Base-by-base conservation (phyloP, 176 grass and related monocot genomes). In the Carex pumila region DNA sequence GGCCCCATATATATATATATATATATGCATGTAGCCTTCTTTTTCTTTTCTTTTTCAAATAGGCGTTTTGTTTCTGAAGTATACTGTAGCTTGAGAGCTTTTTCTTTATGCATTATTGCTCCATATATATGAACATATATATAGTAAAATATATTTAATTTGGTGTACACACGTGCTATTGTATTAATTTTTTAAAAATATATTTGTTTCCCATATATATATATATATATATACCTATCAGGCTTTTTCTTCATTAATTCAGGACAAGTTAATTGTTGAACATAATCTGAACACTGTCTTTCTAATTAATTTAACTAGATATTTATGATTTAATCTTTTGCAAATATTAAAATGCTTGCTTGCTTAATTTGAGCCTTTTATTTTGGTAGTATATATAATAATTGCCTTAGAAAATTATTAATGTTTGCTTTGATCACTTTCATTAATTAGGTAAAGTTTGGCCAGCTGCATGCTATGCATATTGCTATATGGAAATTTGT, bases 361-460 rank as follows among this genome's bases (percentile, higher is more conserved):
- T 25, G 25, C 25, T 25, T 25, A 25, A 25, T 25, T 49, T 49
- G 45, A 49, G 45, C 19, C 19, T 19, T 17, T 13, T 15, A 15
- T 75, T 49, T 7, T 75, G 22, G 22, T 30, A 54, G 11, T 25
- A 25, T 25, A 3, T 76, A 76, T 15, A 53, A 55, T 39, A 39
- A 39, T 39, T 54, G 49, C 47, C 47, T 76, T 14, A 14, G 12
- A 30, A 55, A 0, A 6, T 25, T 12, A 9, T 25, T 31, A 14
- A 54, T 53, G 45, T 3, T 75, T 45, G 18, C 29, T 76, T 74
- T 30, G 21, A 56, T 55, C 7, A 55, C 56, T 32, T 53, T 32
- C 25, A 17, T 77, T 77, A 57, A 17, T 77, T 77, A 77, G 73
- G 73, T 77, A 32, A 77, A 77, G 73, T 77, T 56, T 56, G 73